Evolutionary conservation across 768 basidiomycete genomes (phyloP), one percentile per base, ranked within the genome.

Genomic region (Tulasnella sp.): DNA sequence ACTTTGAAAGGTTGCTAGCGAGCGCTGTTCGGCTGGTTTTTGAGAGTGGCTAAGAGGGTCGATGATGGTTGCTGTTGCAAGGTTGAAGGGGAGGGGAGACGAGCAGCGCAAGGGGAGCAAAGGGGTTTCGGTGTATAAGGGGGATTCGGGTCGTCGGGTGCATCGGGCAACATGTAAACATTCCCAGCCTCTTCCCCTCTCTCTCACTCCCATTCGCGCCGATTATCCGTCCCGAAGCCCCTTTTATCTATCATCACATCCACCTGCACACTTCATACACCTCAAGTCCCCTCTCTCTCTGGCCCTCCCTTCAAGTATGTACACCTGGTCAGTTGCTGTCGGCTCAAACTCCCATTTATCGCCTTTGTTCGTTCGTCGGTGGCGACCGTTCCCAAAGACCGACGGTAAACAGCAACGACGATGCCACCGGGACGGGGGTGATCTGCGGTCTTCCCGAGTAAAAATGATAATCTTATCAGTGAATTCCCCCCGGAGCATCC

Each of bases 1-100:
- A 64, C 58, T 64, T 64, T 64, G 58, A 64, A 64, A 64, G 58
- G 58, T 64, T 64, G 58, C 58, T 64, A 64, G 58, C 58, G 58
- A 64, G 29, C 15, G 58, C 29, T 64, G 58, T 64, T 34, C 22
- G 9, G 58, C 5, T 34, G 54, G 54, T 12, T 25, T 7, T 1
- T 14, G 29, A 6, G 29, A 34, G 15, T 29, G 25, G 42, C 29
- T 34, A 29, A 29, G 29, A 9, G 58, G 25, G 58, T 34, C 25
- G 58, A 15, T 25, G 25, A 64, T 34, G 58, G 58, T 64, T 64
- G 58, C 31, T 34, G 58, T 42, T 22, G 58, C 25, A 17, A 31
- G 29, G 58, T 22, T 31, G 58, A 64, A 29, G 58, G 58, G 31
- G 58, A 34, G 58, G 58, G 58, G 4, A 34, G 25, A 34, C 25